Conservation (phyloP, 805 yeast species). For the Wickerhamiella brachini region DNA sequence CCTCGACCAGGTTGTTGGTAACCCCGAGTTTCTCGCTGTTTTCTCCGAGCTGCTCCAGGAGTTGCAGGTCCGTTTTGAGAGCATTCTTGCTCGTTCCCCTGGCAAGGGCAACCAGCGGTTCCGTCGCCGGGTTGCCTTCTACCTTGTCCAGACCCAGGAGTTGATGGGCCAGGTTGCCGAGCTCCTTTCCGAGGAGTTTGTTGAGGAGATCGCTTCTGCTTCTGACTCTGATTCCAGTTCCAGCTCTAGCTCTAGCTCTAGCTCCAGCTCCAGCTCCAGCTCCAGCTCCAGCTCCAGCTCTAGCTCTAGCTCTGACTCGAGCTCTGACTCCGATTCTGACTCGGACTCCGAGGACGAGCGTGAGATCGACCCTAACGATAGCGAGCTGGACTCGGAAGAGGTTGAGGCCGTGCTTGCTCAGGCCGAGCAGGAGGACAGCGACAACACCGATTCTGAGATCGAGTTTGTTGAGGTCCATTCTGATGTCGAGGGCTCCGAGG, state of each 20-base stretch:
- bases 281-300: constrained; percentile 5
- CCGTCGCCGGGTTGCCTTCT: constrained; percentile 20
- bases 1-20: constrained; percentile 17
- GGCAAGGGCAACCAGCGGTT: constrained; percentile 17
- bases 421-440: constrained; percentile 12
- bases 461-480: constrained; percentile 3
- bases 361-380: constrained; percentile 10
- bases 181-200: constrained; percentile 16
- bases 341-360: constrained; percentile 9
- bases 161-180: constrained; percentile 14
- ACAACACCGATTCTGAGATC: constrained; percentile 7
- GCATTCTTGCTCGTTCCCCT: constrained; percentile 12
- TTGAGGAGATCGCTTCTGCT: constrained; percentile 9
- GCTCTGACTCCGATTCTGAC: constrained; percentile 4
- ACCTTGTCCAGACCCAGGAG: constrained; percentile 17
- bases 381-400: constrained; percentile 11
- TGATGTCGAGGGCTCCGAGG: constrained; percentile 2
- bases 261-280: neutral
- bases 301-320: constrained; percentile 1
- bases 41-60: constrained; percentile 16
- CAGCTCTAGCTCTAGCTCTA: neutral
- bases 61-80: constrained; percentile 17
- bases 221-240: constrained; percentile 1
- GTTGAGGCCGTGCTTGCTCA: constrained; percentile 14
- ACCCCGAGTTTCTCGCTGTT: constrained; percentile 16